Base-by-base conservation (phyloP, 768 basidiomycete genomes). In the Boletellus sp. region DNA sequence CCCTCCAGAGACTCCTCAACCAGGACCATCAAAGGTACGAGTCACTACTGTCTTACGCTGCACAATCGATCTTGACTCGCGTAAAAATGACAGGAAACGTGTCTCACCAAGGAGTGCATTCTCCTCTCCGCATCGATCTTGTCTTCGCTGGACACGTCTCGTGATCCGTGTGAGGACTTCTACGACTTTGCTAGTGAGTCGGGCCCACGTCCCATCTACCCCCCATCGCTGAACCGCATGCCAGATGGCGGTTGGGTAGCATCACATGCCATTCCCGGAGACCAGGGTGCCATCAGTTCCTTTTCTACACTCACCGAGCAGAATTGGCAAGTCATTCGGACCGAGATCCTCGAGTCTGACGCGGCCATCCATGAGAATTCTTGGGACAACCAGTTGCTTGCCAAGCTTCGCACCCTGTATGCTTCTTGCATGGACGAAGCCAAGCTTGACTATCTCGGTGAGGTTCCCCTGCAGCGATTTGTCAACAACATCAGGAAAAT, bases 111-210 rank as follows among this genome's bases (percentile, higher is more conserved):
- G 4, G 78, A 85, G 54, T 99, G 96, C 64, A 84, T 98, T 43
- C 70, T 82, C 31, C 76, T 95, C 12, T 85, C 95, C 10, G 88
- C 91, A 1, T 78, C 83, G 0, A 87, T 99, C 51, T 71, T 98
- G 13, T 80, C 84, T 17, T 83, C 83, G 1, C 69, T 98, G 19
- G 94, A 99, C 63, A 78, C 78, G 10, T 74, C 82, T 9, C 78
- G 87, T 56, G 93, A 98, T 63, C 96, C 96, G 0, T 99, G 96
- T 68, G 90, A 97, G 57, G 87, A 93, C 69, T 96, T 97, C 67
- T 97, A 94, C 63, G 80, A 86, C 55, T 98, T 84, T 70, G 83
- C 94, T 10, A 94, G 93, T 94, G 61, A 60, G 90, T 83, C 9
- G 12, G 32, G 46, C 28, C 31, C 46, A 17, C 42, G 19, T 37